Percentiles rank a stretch among this genome's conserved stretches.
These are phyloP conservation scores for Atalantia buxifolia DNA, from an alignment of 345 rosid genomes.

Conservation along the genomic window DNA sequence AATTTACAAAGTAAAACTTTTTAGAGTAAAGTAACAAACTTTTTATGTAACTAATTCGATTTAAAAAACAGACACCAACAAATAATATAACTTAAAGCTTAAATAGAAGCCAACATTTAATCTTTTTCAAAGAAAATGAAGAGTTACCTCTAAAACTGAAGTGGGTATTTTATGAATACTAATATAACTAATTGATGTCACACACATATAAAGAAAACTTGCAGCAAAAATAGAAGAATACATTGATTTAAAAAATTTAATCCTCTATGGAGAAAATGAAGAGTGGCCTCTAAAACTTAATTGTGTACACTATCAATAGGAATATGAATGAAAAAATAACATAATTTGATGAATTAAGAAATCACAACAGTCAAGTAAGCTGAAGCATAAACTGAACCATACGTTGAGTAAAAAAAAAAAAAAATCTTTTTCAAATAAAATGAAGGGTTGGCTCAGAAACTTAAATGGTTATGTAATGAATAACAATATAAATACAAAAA, in stretches of 20 bases:
- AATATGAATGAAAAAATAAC: no score
- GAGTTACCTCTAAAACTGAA: neutral
- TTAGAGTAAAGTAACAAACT: neutral
- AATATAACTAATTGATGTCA: no score
- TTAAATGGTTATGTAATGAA: neutral
- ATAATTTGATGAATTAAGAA: no score
- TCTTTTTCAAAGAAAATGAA: neutral
- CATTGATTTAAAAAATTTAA: no score
- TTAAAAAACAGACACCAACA: neutral
- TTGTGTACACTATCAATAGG: neutral
- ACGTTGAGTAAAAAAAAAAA: neutral
- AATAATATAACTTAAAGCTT: neutral
- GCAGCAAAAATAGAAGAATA: neutral
- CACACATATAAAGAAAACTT: no score
- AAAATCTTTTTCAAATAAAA: neutral
- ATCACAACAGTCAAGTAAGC: no score
- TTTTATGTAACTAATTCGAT: neutral
- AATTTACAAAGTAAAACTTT: constrained; percentile 5
- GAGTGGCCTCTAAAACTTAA: neutral
- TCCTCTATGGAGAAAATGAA: neutral
- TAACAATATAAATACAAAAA: neutral
- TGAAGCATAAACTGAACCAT: no score
- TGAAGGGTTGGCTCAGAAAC: neutral
- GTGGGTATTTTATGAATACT: neutral
- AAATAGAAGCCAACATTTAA: neutral